Base-by-base conservation (phyloP, 2,329 filamentous ascomycete genomes). In the Penicillium fuscoglaucum region DNA sequence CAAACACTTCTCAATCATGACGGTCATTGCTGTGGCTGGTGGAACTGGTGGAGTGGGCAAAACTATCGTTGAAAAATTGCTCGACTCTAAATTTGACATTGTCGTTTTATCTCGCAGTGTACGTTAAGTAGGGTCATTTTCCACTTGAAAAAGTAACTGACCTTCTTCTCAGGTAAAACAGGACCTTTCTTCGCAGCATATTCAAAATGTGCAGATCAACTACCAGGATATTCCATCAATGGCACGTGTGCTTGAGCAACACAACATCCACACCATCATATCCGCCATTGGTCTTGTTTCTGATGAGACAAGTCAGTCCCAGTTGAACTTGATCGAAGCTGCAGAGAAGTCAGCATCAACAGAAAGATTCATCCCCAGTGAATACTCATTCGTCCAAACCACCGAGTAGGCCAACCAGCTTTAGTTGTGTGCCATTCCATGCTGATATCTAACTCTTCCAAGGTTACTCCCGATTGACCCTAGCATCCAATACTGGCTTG, bases 31-130 rank as follows among this genome's bases (percentile, higher is more conserved):
- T 50, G 74, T 83, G 17, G 77, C 78, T 6, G 80, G 80, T 49
- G 80, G 80, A 15, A 78, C 76, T 0, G 79, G 80, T 26, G 70
- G 70, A n/a, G 68, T 82, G 1, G 80, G 80, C 13, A 74, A 73
- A 19, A 75, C 79, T 1, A 71, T 83, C 31, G 76, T 82, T 21
- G 79, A 83, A 19, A 76, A 71, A 24, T 61, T 83, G 28, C 17
- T 62, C 61, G 9, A 67, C 61, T 19, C 71, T 55, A 45, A 75
- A 43, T 72, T 78, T 54, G 58, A 78, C 12, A 70, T 81, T 12
- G 67, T 78, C 45, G 70, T 81, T 4, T 62, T 82, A 4, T 70
- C 75, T 26, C 74, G 80, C 39, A 75, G 75, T 63, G 79, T 75
- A 63, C 52, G 65, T 50, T 50, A 46, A 29, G 8, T 41, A 4